These are phyloP conservation scores for Colletotrichum nymphaeae DNA, from an alignment of 2,329 filamentous ascomycete species.

Conservation along the genomic window DNA sequence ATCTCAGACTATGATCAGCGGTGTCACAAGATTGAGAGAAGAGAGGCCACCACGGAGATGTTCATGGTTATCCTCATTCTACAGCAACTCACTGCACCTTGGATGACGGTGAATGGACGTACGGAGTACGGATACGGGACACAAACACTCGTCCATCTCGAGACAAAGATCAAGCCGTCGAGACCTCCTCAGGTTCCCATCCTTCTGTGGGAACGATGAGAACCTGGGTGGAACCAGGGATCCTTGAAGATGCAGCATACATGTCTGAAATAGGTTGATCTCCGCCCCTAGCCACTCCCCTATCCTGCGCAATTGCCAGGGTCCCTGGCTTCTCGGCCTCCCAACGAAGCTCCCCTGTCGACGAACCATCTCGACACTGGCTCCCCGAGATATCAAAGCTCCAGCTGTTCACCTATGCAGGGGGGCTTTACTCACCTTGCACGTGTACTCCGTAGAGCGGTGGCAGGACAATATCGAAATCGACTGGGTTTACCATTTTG, in stretches of 20 bases:
- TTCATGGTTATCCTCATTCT: neutral
- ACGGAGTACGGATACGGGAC: too few relatives aligned
- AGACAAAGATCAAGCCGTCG: neutral
- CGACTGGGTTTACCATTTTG: conserved; percentile 20
- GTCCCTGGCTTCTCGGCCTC: neutral
- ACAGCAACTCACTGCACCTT: neutral
- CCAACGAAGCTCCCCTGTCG: conserved; percentile 16
- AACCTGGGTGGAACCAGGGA: conserved; percentile 2
- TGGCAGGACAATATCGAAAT: conserved; percentile 30
- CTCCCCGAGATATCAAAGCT: conserved; percentile 1
- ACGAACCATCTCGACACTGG: conserved; percentile 21
- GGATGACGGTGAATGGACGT: neutral
- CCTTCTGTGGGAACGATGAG: neutral
- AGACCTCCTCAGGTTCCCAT: neutral
- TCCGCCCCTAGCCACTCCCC: conserved; percentile 29
- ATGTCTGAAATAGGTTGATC: conserved; percentile 33
- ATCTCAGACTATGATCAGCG: neutral
- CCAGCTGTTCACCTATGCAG: conserved; percentile 25
- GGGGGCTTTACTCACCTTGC: conserved; percentile 6
- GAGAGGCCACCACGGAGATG: neutral
- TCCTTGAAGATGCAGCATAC: conserved; percentile 23
- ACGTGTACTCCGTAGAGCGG: neutral
- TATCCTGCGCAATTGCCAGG: conserved; percentile 1
- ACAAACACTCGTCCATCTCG: neutral
- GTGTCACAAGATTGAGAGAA: neutral